Evolutionary conservation across 1,139 yeast species (phyloP).

Genomic region (Tardiomyces depauwii): DNA sequence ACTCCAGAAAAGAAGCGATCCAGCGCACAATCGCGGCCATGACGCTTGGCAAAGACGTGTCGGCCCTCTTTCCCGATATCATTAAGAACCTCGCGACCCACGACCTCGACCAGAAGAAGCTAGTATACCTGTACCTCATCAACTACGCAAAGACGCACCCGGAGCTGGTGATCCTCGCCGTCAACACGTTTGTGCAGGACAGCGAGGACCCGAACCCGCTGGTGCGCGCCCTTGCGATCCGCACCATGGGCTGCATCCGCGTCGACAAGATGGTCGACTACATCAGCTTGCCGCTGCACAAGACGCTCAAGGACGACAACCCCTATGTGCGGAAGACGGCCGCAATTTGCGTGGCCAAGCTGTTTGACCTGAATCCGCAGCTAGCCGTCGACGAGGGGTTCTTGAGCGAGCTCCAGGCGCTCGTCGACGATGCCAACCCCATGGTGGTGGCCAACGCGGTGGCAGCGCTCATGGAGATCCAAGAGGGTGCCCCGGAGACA

Average conservation of each 20-base stretch:
- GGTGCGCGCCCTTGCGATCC: constrained; percentile 88
- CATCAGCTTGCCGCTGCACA: constrained; percentile 77
- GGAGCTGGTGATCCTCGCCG: constrained; percentile 90
- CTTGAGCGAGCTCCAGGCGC: constrained; percentile 51
- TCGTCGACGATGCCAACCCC: constrained; percentile 82
- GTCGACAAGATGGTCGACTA: constrained; percentile 94
- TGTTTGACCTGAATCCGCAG: constrained; percentile 75
- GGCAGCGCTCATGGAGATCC: constrained; percentile 73
- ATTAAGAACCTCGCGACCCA: constrained; percentile 94
- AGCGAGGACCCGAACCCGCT: constrained; percentile 96
- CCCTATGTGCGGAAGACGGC: constrained; percentile 98
- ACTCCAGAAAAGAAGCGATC: constrained; percentile 66
- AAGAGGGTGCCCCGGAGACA: constrained; percentile 51
- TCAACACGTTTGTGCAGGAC: constrained; percentile 89
- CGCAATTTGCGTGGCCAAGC: constrained; percentile 91
- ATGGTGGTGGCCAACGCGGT: constrained; percentile 92
- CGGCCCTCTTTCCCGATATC: constrained; percentile 90
- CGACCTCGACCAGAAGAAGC: constrained; percentile 91
- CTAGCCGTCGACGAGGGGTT: constrained; percentile 85
- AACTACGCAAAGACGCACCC: constrained; percentile 96
- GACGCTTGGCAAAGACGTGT: constrained; percentile 98
- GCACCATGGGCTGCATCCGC: constrained; percentile 98
- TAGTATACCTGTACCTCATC: constrained; percentile 85
- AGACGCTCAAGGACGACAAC: constrained; percentile 82
- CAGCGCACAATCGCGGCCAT: constrained; percentile 95